Percentiles rank a stretch among this genome's conserved stretches.
phyloP scores from a whole-genome alignment of 441 rosid species.

The Syzygium malaccense region DNA sequence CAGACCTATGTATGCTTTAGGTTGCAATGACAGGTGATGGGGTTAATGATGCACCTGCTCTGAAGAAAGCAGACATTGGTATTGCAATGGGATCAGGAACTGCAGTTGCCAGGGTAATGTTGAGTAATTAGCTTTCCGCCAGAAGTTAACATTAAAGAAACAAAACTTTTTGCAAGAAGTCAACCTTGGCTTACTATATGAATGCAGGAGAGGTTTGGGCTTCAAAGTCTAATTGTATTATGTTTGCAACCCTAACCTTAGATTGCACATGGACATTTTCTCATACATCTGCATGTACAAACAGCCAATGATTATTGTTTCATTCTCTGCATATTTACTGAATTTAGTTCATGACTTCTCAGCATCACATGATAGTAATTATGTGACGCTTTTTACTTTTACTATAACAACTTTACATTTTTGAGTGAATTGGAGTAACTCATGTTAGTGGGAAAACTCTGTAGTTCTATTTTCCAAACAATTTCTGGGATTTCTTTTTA shows the following conservation, averaged over 20 bases:
- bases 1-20: constrained; percentile 20
- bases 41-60: constrained; percentile 98
- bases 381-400: neutral
- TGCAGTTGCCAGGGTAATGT: constrained; percentile 92
- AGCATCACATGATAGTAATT: neutral
- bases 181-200: neutral
- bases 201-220: neutral
- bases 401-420: neutral
- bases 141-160: neutral
- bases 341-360: neutral
- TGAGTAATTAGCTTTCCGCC: neutral
- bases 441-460: neutral
- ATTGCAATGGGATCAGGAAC: constrained; percentile 99
- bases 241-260: neutral
- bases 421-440: neutral
- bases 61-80: constrained; percentile 97
- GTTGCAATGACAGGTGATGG: constrained; percentile 99
- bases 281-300: neutral
- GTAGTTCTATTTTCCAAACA: neutral
- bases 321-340: neutral
- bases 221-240: neutral
- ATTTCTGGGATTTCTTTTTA: neutral
- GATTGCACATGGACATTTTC: neutral
- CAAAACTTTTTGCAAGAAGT: neutral
- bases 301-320: neutral